These are phyloP conservation scores for Magnusiomyces magnusii DNA, from an alignment of 1,139 yeast species.

Conservation along the genomic window DNA sequence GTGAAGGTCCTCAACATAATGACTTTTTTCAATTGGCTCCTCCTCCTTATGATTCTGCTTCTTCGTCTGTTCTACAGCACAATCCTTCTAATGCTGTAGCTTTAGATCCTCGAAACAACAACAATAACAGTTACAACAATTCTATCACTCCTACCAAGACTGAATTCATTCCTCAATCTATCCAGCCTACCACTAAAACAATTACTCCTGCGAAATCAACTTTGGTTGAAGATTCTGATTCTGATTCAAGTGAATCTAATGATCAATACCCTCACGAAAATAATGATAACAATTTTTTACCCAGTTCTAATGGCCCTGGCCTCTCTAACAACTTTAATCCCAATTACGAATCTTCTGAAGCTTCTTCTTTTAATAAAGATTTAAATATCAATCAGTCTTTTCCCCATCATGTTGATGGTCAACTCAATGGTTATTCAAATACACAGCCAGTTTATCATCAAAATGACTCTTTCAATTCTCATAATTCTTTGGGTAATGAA, in stretches of 20 bases:
- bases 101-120: neutral
- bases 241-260: slow-evolving; percentile 11
- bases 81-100: neutral
- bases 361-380: too few species aligned
- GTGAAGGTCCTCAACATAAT: neutral
- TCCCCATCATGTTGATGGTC: too few species aligned
- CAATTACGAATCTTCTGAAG: too few species aligned
- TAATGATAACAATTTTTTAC: neutral
- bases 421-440: too few species aligned
- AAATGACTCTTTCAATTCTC: too few species aligned
- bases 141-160: neutral
- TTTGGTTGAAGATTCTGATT: slow-evolving; percentile 24
- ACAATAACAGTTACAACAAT: neutral
- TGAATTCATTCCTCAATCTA: slow-evolving; percentile 8
- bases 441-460: too few species aligned
- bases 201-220: slow-evolving; percentile 13
- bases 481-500: too few species aligned
- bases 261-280: too few species aligned
- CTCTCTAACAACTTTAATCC: too few species aligned
- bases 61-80: neutral
- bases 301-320: neutral
- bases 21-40: neutral
- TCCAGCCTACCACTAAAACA: slow-evolving; percentile 8
- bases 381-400: too few species aligned
- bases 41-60: neutral